These are phyloP conservation scores for Dendrocalamus sinicus DNA, from an alignment of 176 grass and related monocot species.

Conservation along the genomic window DNA sequence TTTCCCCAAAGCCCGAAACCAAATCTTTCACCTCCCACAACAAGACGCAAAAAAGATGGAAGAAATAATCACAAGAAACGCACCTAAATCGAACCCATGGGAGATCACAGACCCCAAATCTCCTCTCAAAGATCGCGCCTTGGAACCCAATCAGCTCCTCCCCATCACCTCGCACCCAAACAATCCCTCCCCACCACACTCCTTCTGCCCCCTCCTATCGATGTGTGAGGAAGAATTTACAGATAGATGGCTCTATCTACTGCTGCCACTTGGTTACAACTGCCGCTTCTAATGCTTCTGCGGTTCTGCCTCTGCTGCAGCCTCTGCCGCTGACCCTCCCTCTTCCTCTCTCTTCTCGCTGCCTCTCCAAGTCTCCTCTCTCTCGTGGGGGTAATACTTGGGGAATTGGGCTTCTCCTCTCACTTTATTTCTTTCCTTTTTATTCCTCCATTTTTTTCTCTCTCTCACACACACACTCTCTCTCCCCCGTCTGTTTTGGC, in stretches of 20 bases:
- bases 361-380: not conserved
- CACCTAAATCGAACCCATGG: constrained; percentile 45
- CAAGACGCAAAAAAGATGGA: not conserved
- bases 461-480: constrained; percentile 1
- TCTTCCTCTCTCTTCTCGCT: not conserved
- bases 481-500: constrained; percentile 49
- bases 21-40: constrained; percentile 15
- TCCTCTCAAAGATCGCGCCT: constrained; percentile 10
- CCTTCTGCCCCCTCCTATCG: not conserved
- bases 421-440: constrained; percentile 52
- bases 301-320: constrained; percentile 3
- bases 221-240: constrained; percentile 54
- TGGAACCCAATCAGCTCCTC: constrained; percentile 40
- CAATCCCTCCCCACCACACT: constrained; percentile 42
- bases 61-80: not conserved
- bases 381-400: constrained; percentile 30
- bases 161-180: constrained; percentile 17
- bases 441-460: constrained; percentile 33
- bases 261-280: constrained; percentile 63
- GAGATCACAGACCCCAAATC: constrained; percentile 29
- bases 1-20: not conserved
- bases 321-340: constrained; percentile 33
- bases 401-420: constrained; percentile 58
- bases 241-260: constrained; percentile 62
- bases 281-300: constrained; percentile 61